Percentiles rank a stretch among this genome's conserved stretches.
These are phyloP conservation scores for Trichoderma sp. DNA, from an alignment of 2,329 filamentous ascomycete genomes.

Conservation along the genomic window DNA sequence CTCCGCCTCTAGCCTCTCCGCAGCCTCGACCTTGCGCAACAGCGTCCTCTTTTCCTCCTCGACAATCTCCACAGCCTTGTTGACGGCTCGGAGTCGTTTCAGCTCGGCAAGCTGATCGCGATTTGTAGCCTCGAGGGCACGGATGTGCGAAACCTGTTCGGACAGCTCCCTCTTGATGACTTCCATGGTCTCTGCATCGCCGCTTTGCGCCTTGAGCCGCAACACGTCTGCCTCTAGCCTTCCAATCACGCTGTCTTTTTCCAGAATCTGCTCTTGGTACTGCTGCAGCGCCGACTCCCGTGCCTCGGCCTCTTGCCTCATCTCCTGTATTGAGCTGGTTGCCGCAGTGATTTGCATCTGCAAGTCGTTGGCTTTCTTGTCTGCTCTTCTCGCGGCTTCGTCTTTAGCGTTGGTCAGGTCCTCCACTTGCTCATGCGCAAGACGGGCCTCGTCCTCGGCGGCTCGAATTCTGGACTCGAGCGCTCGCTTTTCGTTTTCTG, in stretches of 20 bases:
- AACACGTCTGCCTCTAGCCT: conserved; percentile 80
- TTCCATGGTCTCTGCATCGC: conserved; percentile 78
- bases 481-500: conserved; percentile 58
- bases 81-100: conserved; percentile 73
- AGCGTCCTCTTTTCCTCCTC: conserved; percentile 91
- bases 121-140: conserved; percentile 75
- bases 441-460: conserved; percentile 67
- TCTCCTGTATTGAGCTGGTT: conserved; percentile 52
- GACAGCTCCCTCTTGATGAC: conserved; percentile 85
- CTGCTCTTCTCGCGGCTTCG: conserved; percentile 62
- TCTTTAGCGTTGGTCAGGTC: conserved; percentile 63
- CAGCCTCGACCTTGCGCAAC: conserved; percentile 71
- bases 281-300: conserved; percentile 56
- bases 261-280: conserved; percentile 63
- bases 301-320: conserved; percentile 55
- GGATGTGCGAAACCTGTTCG: conserved; percentile 90
- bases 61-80: conserved; percentile 87
- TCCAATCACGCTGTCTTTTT: conserved; percentile 69
- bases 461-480: conserved; percentile 69
- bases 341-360: conserved; percentile 49
- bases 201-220: conserved; percentile 78
- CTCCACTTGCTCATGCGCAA: conserved; percentile 76
- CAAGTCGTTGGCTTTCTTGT: conserved; percentile 55
- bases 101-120: conserved; percentile 77
- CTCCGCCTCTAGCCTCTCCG: conserved; percentile 71